A percentile compares a stretch with the other conserved stretches of the same genome.
Evolutionary conservation across 768 basidiomycete genomes (phyloP).

Genomic region (Suillus subaureus): DNA sequence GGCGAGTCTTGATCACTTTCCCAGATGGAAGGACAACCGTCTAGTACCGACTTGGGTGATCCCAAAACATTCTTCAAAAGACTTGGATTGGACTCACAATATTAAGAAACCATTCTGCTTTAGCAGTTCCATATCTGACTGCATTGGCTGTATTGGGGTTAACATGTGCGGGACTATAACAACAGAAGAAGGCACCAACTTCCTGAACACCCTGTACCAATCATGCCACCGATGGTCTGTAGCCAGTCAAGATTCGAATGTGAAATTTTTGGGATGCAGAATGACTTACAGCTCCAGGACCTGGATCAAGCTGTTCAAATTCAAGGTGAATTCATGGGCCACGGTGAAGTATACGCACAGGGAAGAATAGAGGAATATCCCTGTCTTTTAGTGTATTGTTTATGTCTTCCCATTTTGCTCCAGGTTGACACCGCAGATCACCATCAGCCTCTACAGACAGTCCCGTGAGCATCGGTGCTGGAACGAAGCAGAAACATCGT

Average conservation of each 20-base stretch:
- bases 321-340: neutral
- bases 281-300: slow-evolving; percentile 61
- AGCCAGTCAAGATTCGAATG: neutral
- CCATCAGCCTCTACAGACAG: slow-evolving; percentile 60
- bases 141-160: slow-evolving; percentile 60
- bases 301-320: slow-evolving; percentile 61
- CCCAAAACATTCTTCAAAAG: slow-evolving; percentile 19
- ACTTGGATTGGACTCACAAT: slow-evolving; percentile 46
- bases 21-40: slow-evolving; percentile 86
- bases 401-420: slow-evolving; percentile 78
- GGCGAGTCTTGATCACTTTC: slow-evolving; percentile 85
- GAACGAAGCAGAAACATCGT: slow-evolving; percentile 1
- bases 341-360: slow-evolving; percentile 47
- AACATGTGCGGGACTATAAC: neutral
- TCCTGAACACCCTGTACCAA: slow-evolving; percentile 83
- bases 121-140: slow-evolving; percentile 85
- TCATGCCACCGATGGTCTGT: slow-evolving; percentile 87
- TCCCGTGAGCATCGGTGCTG: slow-evolving; percentile 3
- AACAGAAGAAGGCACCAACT: slow-evolving; percentile 48
- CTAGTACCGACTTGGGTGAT: slow-evolving; percentile 44
- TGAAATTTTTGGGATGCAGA: neutral
- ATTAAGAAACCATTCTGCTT: slow-evolving; percentile 87
- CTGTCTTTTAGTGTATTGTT: slow-evolving; percentile 67
- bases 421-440: slow-evolving; percentile 77
- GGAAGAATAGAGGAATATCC: slow-evolving; percentile 84